A percentile compares a stretch with the other conserved stretches of the same genome.
phyloP scores from a whole-genome alignment of 106 monocot genomes.

The Allium sativum region DNA sequence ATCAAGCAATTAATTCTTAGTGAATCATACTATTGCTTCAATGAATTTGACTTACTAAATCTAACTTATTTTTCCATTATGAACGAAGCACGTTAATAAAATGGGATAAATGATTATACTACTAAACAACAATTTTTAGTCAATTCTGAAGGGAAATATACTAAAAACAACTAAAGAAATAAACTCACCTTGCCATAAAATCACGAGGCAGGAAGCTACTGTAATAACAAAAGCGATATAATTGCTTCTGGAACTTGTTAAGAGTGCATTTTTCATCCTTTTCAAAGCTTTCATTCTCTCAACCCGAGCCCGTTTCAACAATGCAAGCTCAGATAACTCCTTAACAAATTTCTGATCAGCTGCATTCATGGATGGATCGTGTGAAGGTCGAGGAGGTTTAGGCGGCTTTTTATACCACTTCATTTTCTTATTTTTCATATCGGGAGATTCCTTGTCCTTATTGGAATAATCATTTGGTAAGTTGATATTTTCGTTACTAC shows the following conservation, averaged over 20 bases:
- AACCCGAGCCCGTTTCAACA: slow-evolving; percentile 42
- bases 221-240: slow-evolving; percentile 42
- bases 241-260: slow-evolving; percentile 17
- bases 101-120: too few species aligned
- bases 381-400: slow-evolving; percentile 58
- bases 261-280: slow-evolving; percentile 48
- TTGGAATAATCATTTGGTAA: not conserved
- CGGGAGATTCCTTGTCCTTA: too few species aligned
- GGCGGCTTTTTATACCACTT: slow-evolving; percentile 46
- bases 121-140: too few species aligned
- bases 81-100: too few species aligned
- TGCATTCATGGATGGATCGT: slow-evolving; percentile 24
- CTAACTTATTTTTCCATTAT: too few species aligned
- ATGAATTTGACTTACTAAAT: too few species aligned
- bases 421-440: slow-evolving; percentile 33
- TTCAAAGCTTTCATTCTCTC: slow-evolving; percentile 62
- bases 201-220: slow-evolving; percentile 49
- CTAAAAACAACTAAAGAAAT: not conserved
- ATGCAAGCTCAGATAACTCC: slow-evolving; percentile 50
- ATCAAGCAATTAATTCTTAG: too few species aligned
- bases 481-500: slow-evolving; percentile 10
- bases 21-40: too few species aligned
- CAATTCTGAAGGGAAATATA: not conserved
- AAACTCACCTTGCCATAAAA: slow-evolving; percentile 67
- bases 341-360: slow-evolving; percentile 39